These are phyloP conservation scores for Penicillium egyptiacum DNA, from an alignment of 495 filamentous ascomycete genomes.

Conservation along the genomic window DNA sequence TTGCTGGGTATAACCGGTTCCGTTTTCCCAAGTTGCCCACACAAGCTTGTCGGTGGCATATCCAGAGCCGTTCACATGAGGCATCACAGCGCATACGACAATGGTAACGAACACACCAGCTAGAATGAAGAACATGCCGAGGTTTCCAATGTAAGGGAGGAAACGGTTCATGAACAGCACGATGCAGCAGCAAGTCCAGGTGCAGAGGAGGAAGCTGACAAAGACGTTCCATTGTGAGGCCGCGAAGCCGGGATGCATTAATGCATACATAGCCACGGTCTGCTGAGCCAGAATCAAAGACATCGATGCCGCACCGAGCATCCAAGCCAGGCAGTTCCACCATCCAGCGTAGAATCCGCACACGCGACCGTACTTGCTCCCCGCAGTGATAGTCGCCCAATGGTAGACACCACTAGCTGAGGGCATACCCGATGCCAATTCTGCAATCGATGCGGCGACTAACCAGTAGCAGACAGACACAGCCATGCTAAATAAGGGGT, in stretches of 20 bases:
- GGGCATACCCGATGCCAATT: constrained; percentile 79
- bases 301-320: constrained; percentile 63
- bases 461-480: constrained; percentile 53
- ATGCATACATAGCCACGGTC: constrained; percentile 65
- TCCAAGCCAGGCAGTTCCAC: constrained; percentile 81
- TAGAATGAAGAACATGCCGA: constrained; percentile 69
- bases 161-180: constrained; percentile 70
- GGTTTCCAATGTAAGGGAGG: constrained; percentile 63
- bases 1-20: constrained; percentile 64
- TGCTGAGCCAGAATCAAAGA: constrained; percentile 67
- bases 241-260: constrained; percentile 64
- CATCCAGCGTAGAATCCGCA: constrained; percentile 78
- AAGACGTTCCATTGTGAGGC: constrained; percentile 74
- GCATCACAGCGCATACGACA: constrained; percentile 75
- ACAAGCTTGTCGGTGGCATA: constrained; percentile 60
- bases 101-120: constrained; percentile 69
- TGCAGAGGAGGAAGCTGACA: constrained; percentile 63
- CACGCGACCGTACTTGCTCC: constrained; percentile 61
- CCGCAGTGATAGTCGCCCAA: constrained; percentile 76
- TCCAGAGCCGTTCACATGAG: constrained; percentile 40
- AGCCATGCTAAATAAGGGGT: constrained; percentile 36
- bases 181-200: constrained; percentile 62
- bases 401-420: constrained; percentile 81
- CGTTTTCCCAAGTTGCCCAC: constrained; percentile 64
- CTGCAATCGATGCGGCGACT: constrained; percentile 60